Base-by-base conservation (phyloP, 2,329 filamentous ascomycete species). In the Aphanoascus verrucosus region DNA sequence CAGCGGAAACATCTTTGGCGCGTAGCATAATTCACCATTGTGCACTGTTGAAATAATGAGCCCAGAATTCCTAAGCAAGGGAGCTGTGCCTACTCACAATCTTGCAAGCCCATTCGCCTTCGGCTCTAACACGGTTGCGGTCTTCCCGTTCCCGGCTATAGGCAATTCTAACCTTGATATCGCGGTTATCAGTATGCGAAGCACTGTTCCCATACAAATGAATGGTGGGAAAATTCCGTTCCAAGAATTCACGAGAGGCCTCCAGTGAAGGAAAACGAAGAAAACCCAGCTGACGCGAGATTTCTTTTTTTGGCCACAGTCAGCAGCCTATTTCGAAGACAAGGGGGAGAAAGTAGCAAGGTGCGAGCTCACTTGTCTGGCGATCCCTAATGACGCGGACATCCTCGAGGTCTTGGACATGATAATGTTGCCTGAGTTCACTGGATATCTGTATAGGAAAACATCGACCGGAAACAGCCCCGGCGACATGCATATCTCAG, bases 1-100 rank as follows among this genome's bases (percentile, higher is more conserved):
- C 81, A 84, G 43, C 78, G 74, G 62, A 79, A 82, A 61, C 81
- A 84, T 53, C 74, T 70, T 12, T 69, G 66, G 42, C 80, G 73
- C 45, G 75, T 74, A 4, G 78, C 70, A 59, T 77, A 83, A 60
- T 83, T 84, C 52, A 76, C 67, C 54, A 77, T 70, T 23, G 70
- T 67, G 63, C 78, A 81, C 79, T 82, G 48, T 40, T n/a, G 31
- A 54, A 34, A 37, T 5, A 7, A 19, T 55, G 8, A 56, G 52
- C 15, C 55, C 5, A 40, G 7, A 17, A 37, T 46, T 17, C 20
- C n/a, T 19, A 32, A 49, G 14, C 4, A 45, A 51, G 14, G 55
- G 28, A 12, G 4, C 42, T 48, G 42, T 45, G 19, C 23, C 7
- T 38, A 60, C 64, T 44, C 63, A 80, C 77, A 58, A 74, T 72